These are phyloP conservation scores for Dovyalis caffra DNA, from an alignment of 345 rosid genomes.

Conservation along the genomic window DNA sequence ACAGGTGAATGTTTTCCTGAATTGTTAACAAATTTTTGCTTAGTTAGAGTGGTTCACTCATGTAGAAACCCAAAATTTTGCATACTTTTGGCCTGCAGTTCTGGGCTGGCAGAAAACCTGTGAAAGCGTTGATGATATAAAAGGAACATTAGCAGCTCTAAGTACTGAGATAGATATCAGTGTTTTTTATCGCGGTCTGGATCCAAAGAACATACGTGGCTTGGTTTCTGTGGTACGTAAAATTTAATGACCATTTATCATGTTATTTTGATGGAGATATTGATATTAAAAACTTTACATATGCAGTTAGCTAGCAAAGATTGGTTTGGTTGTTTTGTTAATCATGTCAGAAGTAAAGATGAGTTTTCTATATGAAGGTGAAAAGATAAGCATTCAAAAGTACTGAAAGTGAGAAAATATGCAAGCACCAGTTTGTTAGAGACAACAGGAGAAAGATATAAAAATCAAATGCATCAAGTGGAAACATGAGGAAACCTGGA, in stretches of 20 bases:
- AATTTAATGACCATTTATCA: neutral
- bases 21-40: slow-evolving; percentile 6
- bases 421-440: neutral
- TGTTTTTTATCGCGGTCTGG: slow-evolving; percentile 74
- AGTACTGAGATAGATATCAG: slow-evolving; percentile 82
- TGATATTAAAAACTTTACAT: neutral
- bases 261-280: neutral
- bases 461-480: neutral
- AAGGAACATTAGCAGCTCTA: slow-evolving; percentile 76
- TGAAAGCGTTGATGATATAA: slow-evolving; percentile 77
- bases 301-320: neutral
- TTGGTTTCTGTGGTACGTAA: slow-evolving; percentile 86
- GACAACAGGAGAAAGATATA: neutral
- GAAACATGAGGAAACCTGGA: neutral
- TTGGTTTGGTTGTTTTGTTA: neutral
- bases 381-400: neutral
- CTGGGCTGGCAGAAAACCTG: slow-evolving; percentile 97
- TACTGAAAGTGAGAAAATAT: neutral
- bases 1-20: slow-evolving; percentile 53
- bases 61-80: neutral
- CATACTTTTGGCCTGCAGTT: slow-evolving; percentile 48
- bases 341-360: slow-evolving; percentile 5
- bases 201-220: slow-evolving; percentile 55
- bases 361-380: neutral
- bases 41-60: slow-evolving; percentile 10